Base-by-base conservation (phyloP, 768 basidiomycete species). In the Amanita subjunquillea region DNA sequence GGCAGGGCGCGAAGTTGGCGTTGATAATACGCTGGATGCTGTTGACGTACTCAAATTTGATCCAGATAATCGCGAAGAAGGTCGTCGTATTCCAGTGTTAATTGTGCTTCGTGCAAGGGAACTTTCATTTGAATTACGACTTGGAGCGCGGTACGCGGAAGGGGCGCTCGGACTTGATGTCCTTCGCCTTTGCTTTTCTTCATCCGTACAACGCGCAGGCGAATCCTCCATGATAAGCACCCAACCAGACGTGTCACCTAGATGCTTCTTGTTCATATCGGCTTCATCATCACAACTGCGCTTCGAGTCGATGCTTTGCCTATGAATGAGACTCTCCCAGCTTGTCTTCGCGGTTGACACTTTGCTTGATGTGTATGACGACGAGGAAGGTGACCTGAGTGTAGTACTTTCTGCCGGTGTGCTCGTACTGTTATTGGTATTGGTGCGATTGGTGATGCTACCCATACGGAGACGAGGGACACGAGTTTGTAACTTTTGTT, bases 141-240 rank as follows among this genome's bases (percentile, higher is more conserved):
- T 72, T 13, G 78, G 75, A n/a, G 73, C 67, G 41, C 73, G 77
- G 63, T 77, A 82, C 6, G 73, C 62, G 36, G 73, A 72, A n/a
- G 79, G 73, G 27, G 72, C 76, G 48, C 74, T 71, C 20, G 86
- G 84, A 56, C 82, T 87, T 15, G 83, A 80, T 36, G 77, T 64
- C 59, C 84, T 74, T 53, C 84, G 72, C 54, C 73, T 70, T 60
- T 81, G 79, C 55, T 76, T 74, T 50, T 75, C 75, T 55, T 71
- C 68, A 43, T 76, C 72, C 63, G 80, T 85, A 29, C 71, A 72
- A 20, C 84, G 85, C 13, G 82, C 82, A 22, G 87, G 85, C 2
- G 85, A 83, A 61, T 90, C 89, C 57, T 91, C 89, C 87, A 90
- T 89, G 47, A 91, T 87, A 36, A 91, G 77, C 39, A 91, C 88